Evolutionary conservation across 78 protist genomes (phyloP).

Genomic region (Protostelium mycophagum): DNA sequence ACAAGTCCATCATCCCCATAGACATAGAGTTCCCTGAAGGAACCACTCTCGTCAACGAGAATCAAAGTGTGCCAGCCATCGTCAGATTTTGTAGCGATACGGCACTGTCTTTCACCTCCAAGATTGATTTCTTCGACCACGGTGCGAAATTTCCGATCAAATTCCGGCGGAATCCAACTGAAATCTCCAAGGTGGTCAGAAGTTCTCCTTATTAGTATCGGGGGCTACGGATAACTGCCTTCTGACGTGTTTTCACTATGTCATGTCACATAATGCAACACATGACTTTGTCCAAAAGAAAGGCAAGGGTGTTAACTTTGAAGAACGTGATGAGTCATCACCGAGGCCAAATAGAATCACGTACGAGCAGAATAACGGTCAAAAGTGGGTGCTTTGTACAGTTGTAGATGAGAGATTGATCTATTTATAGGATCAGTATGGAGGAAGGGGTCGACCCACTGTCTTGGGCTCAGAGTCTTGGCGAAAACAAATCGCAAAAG

Average conservation of each 20-base stretch:
- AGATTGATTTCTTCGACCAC: slow-evolving; percentile 42
- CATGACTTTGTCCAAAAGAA: neutral
- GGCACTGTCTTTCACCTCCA: slow-evolving; percentile 58
- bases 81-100: slow-evolving; percentile 16
- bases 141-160: slow-evolving; percentile 4
- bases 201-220: slow-evolving; percentile 31
- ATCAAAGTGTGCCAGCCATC: neutral
- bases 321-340: neutral
- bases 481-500: neutral
- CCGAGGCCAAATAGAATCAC: too few relatives aligned
- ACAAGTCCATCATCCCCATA: slow-evolving; percentile 31
- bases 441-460: neutral
- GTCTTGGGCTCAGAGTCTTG: neutral
- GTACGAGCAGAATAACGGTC: neutral
- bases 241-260: slow-evolving; percentile 1
- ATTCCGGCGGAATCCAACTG: too few relatives aligned
- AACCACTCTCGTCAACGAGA: neutral
- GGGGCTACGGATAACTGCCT: slow-evolving; percentile 54
- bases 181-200: neutral
- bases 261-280: neutral
- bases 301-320: neutral
- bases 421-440: too few relatives aligned
- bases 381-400: neutral
- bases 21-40: slow-evolving; percentile 56
- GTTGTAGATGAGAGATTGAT: neutral